These are phyloP conservation scores for Brassica hybrid DNA, from an alignment of 441 rosid genomes.

Conservation along the genomic window DNA sequence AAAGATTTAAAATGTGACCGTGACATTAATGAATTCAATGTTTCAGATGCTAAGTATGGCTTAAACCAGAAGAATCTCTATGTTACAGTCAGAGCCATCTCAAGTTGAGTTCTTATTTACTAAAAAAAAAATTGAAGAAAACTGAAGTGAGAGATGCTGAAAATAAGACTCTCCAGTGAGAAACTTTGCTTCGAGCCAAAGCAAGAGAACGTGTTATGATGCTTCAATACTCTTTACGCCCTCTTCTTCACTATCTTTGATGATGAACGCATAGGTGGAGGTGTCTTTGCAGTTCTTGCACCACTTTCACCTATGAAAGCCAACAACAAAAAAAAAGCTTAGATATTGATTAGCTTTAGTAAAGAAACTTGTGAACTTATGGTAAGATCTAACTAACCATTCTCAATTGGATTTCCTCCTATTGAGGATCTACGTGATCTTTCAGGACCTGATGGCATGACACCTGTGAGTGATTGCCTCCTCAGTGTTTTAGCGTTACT, in stretches of 20 bases:
- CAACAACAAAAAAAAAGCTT: background rate
- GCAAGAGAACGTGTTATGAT: slow-evolving; percentile 21
- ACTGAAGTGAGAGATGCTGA: slow-evolving; percentile 17
- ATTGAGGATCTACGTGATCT: slow-evolving; percentile 59
- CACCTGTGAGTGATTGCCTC: slow-evolving; percentile 78
- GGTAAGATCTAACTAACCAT: slow-evolving; percentile 47
- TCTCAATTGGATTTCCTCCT: slow-evolving; percentile 66
- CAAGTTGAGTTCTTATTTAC: slow-evolving; percentile 37
- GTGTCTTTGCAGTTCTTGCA: slow-evolving; percentile 75
- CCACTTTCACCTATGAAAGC: slow-evolving; percentile 18
- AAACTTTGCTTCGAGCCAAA: slow-evolving; percentile 52
- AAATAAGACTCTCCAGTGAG: background rate
- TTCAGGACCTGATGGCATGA: slow-evolving; percentile 33
- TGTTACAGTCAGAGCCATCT: slow-evolving; percentile 10
- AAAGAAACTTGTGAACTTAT: background rate
- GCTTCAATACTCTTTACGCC: slow-evolving; percentile 41
- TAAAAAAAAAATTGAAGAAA: slow-evolving; percentile 15
- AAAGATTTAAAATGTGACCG: slow-evolving; percentile 30
- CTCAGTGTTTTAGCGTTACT: slow-evolving; percentile 57
- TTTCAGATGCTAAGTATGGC: background rate
- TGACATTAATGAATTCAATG: slow-evolving; percentile 32
- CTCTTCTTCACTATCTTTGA: slow-evolving; percentile 50
- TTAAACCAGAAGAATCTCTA: too few species aligned
- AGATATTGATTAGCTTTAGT: slow-evolving; percentile 1
- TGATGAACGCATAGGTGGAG: slow-evolving; percentile 64